Conservation (phyloP, 768 basidiomycete genomes). For the Boletus rubescentipes region DNA sequence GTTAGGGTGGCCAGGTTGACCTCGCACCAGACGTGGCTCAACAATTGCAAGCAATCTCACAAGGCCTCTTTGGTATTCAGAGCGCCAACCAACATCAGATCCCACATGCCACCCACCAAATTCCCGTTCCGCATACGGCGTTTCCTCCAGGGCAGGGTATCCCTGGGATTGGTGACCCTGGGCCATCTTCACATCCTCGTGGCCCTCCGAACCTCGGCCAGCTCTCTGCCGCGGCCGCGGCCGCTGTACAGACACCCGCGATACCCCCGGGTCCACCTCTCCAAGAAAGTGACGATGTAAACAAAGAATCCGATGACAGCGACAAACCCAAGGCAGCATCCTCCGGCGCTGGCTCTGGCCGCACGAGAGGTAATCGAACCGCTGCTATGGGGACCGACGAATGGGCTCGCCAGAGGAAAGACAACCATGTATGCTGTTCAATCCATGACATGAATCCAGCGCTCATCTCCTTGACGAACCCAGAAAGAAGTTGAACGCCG, state of each 20-base stretch:
- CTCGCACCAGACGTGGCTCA: constrained; percentile 64
- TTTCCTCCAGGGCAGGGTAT: constrained; percentile 37
- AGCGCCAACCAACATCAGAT: constrained; percentile 31
- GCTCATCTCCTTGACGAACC: not conserved
- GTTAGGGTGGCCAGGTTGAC: constrained; percentile 48
- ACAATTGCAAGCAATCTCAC: constrained; percentile 53
- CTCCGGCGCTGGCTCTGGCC: constrained; percentile 34
- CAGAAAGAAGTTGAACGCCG: constrained; percentile 99
- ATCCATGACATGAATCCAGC: not conserved
- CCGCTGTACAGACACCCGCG: constrained; percentile 44
- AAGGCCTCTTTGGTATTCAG: constrained; percentile 35
- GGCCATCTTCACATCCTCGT: constrained; percentile 70
- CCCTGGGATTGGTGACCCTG: constrained; percentile 61
- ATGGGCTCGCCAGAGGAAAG: constrained; percentile 78
- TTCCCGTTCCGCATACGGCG: constrained; percentile 42
- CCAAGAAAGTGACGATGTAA: constrained; percentile 20
- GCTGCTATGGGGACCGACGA: constrained; percentile 72
- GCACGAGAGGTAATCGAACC: constrained; percentile 51
- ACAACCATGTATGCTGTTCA: constrained; percentile 66
- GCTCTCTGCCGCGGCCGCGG: constrained; percentile 44
- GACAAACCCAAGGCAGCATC: constrained; percentile 29
- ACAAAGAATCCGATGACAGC: constrained; percentile 29
- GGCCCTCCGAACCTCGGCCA: constrained; percentile 66
- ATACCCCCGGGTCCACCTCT: constrained; percentile 17
- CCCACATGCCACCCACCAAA: constrained; percentile 22